phyloP scores from a whole-genome alignment of 495 filamentous ascomycete species.

The Talaromyces stipitatus region DNA sequence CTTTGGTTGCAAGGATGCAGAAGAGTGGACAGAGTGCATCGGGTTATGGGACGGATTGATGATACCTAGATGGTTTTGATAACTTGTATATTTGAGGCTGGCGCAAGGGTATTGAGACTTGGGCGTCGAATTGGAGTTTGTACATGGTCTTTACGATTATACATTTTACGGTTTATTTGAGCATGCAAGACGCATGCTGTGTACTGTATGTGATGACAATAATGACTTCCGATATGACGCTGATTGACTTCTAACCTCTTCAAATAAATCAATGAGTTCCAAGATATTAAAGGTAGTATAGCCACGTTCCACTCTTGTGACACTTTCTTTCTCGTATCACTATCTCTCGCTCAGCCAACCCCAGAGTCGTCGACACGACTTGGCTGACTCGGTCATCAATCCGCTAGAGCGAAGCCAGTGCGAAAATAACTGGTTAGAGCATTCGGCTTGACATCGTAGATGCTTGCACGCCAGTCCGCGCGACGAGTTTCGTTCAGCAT shows the following conservation, averaged over 20 bases:
- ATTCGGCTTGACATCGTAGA: not conserved
- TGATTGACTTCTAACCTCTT: not conserved
- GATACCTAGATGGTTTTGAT: no score
- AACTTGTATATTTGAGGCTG: not conserved
- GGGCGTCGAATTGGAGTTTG: not conserved
- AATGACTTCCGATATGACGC: not conserved
- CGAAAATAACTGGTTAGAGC: not conserved
- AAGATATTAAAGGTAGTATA: no score
- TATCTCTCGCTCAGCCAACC: not conserved
- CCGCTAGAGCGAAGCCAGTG: not conserved
- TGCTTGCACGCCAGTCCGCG: not conserved
- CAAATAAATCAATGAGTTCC: not conserved
- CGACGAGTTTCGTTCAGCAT: no score
- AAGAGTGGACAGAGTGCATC: constrained; percentile 1
- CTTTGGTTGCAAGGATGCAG: constrained; percentile 18
- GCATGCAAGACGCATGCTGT: not conserved
- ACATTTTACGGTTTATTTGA: not conserved
- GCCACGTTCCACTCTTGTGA: not conserved
- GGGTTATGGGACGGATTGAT: not conserved
- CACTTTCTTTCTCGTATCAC: not conserved
- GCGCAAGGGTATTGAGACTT: not conserved
- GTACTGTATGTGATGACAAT: not conserved
- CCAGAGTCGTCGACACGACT: not conserved
- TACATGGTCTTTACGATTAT: not conserved
- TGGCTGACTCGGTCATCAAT: not conserved